Base-by-base conservation (phyloP, 257 asterid genomes). In the Nicotiana knightiana region DNA sequence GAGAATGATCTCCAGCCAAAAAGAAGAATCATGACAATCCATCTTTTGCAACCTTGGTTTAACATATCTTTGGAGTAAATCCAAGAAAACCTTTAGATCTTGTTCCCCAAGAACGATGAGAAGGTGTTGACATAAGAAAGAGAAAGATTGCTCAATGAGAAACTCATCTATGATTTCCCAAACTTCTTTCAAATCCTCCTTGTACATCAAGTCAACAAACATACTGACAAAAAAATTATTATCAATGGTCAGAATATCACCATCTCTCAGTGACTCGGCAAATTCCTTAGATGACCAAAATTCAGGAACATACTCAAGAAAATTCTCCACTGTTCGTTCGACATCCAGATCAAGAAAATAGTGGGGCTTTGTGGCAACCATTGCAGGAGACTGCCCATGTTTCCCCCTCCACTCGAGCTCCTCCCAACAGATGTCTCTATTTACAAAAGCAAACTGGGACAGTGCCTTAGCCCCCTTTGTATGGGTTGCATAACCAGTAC, bases 331-430 rank as follows among this genome's bases (percentile, higher is more conserved):
- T n/a, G 98, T 96, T 67, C 83, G 88, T 66, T 89, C 93, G 73
- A 96, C 98, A 86, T 96, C 99, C 85, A 96, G 89, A 89, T 94
- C 99, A 83, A 96, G 98, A 87, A 96, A 94, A 86, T 96, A 96
- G 86, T 96, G 97, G 80, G 98, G 99, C 90, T 96, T 94, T 35
- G 99, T 91, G 63, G 99, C 99, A 90, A 96, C 99, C 98, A 94
- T 92, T 84, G 99, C 99, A 82, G 98, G 99, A 85, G 98, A 94
- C 82, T 96, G 98, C 57, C 99, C 99, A 82, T 93, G 99, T 86
- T 92, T 96, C 76, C 98, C 99, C 84, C 86, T 96, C 99, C 99
- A 96, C 89, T 89, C 97, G 53, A 96, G 98, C 86, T 96, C 99
- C 91, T 96, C 99, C 99, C 98, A 96, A 83, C 97, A 96, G 77